Conservation (phyloP, 345 rosid genomes). For the Euphorbia peplus region DNA sequence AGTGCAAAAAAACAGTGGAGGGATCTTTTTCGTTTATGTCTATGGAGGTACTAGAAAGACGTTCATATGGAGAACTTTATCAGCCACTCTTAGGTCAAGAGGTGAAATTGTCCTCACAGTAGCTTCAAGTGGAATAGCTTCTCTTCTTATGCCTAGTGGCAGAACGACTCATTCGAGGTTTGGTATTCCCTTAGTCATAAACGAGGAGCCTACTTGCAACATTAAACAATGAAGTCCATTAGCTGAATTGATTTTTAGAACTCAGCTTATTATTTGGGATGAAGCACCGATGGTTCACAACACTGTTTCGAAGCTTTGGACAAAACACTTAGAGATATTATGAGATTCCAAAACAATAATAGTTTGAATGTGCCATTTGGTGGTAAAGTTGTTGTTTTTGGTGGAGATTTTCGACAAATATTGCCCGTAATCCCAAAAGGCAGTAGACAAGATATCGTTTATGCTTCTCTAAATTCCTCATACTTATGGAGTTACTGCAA, state of each 20-base stretch:
- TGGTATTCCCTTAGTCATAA: too few species aligned
- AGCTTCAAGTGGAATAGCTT: background rate
- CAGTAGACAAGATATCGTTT: too few species aligned
- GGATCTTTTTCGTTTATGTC: too few species aligned
- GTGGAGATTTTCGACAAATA: too few species aligned
- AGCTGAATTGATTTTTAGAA: background rate
- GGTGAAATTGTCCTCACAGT: background rate
- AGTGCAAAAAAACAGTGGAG: background rate
- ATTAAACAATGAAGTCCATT: background rate
- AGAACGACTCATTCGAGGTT: background rate
- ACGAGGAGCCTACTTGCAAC: background rate
- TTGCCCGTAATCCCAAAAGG: too few species aligned
- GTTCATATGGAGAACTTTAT: background rate
- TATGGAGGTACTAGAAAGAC: background rate
- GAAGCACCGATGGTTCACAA: background rate
- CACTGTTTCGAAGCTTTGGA: background rate
- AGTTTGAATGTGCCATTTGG: too few species aligned
- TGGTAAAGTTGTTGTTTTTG: too few species aligned
- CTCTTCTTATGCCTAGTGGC: background rate
- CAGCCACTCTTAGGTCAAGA: background rate
- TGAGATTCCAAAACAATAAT: background rate
- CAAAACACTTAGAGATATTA: background rate
- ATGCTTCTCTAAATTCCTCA: too few species aligned
- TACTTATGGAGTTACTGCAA: too few species aligned
- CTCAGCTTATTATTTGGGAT: background rate